Percentiles rank a stretch among this genome's conserved stretches.
These are phyloP conservation scores for Kwoniella sp. DNA, from an alignment of 768 basidiomycete species.

Conservation along the genomic window DNA sequence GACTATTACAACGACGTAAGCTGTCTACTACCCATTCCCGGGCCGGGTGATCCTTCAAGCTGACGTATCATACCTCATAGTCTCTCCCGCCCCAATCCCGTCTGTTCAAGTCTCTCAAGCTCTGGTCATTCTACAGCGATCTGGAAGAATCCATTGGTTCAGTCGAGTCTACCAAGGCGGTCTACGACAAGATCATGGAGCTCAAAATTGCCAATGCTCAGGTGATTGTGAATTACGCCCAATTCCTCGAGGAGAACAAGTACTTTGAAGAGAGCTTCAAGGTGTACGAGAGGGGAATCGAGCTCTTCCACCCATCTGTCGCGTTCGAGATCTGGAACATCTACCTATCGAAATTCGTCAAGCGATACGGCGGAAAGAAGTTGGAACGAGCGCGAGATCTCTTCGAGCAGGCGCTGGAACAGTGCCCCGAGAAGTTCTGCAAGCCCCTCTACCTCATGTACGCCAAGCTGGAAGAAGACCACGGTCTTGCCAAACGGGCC, in stretches of 20 bases:
- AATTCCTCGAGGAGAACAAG: constrained; percentile 94
- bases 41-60: neutral
- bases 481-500: constrained; percentile 89
- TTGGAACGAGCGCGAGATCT: constrained; percentile 94
- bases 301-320: constrained; percentile 95
- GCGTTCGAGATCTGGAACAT: constrained; percentile 99
- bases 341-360: constrained; percentile 93
- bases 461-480: constrained; percentile 90
- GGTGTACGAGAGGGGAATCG: constrained; percentile 95
- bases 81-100: constrained; percentile 80
- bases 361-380: constrained; percentile 92
- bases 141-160: constrained; percentile 95
- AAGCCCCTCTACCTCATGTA: constrained; percentile 96
- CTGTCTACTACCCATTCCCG: constrained; percentile 7
- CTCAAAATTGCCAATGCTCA: constrained; percentile 97
- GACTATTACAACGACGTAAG: constrained; percentile 93
- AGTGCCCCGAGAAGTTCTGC: constrained; percentile 91
- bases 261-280: constrained; percentile 99
- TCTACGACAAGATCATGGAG: constrained; percentile 95
- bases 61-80: constrained; percentile 58
- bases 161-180: constrained; percentile 83
- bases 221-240: constrained; percentile 93
- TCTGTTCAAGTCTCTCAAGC: constrained; percentile 94
- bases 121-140: constrained; percentile 99
- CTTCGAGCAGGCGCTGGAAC: constrained; percentile 95